Base-by-base conservation (phyloP, 441 rosid genomes). In the Capsella rubella region DNA sequence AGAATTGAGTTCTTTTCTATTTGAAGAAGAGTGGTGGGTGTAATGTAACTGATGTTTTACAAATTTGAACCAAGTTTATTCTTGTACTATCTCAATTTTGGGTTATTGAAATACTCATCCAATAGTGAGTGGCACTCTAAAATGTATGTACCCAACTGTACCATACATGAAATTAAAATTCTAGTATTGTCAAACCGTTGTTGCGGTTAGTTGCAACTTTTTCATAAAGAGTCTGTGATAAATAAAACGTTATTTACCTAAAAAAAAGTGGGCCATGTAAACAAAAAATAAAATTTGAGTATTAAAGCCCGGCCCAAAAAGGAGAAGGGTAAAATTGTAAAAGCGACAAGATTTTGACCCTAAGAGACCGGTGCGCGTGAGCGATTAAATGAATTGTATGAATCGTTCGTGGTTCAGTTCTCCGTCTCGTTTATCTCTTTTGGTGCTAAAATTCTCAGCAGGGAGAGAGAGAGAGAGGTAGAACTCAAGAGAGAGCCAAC, bases 351-450 rank as follows among this genome's bases (percentile, higher is more conserved):
- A 47, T 52, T 21, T 11, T 25, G 56, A 52, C 34, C 57, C 57
- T 53, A 53, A 29, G 14, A 54, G 16, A 54, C 37, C 53, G 42
- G 61, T 31, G 60, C 60, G 60, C 39, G 58, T 54, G 58, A 52
- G 34, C 9, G 34, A 34, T 8, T 34, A 21, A 21, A 21, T 21
- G 25, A 21, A 21, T 21, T 21, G 25, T 21, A 21, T 21, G 25
- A 21, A 21, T 21, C 25, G 25, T 21, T 21, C 10, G 59, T 54
- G 37, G 31, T 54, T 28, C 27, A 8, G 16, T 47, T 28, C 43
- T 1, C 63, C 78, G 67, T 58, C 73, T 75, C 73, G 57, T 51
- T 51, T 51, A 67, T 74, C 25, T 34, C 73, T 74, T 25, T 53
- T 62, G 37, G 55, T 21, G 25, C 25, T 21, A 21, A 21, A 21